Evolutionary conservation across 1,284 basidiomycete genomes (phyloP).

Genomic region (Heliocybe sulcata): DNA sequence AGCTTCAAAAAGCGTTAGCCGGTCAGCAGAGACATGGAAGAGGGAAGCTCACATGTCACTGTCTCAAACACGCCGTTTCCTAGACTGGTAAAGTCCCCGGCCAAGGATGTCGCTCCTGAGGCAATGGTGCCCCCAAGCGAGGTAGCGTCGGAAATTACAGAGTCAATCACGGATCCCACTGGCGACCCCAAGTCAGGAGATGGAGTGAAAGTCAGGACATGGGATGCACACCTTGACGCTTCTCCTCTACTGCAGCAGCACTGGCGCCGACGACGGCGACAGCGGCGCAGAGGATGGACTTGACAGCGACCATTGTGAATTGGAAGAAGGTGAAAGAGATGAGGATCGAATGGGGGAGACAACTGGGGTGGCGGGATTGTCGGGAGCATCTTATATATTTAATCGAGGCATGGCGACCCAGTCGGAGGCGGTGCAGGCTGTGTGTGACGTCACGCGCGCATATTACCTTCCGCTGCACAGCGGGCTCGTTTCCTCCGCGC

Average conservation of each 20-base stretch:
- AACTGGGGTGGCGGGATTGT: neutral
- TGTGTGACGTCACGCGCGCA: neutral
- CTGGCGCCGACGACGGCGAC: neutral
- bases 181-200: conserved; percentile 4
- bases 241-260: neutral
- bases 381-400: neutral
- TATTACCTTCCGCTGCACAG: neutral
- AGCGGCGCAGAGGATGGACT: neutral
- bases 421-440: neutral
- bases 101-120: conserved; percentile 14
- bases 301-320: neutral
- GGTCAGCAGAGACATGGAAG: neutral
- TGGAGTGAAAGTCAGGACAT: neutral
- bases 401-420: neutral
- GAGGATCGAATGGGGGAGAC: neutral
- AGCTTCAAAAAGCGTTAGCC: conserved; percentile 25
- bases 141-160: conserved; percentile 6
- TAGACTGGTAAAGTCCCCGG: conserved; percentile 25
- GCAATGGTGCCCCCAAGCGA: conserved; percentile 4
- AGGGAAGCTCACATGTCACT: conserved; percentile 38
- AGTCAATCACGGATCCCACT: conserved; percentile 15
- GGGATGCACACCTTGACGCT: neutral
- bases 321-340: neutral
- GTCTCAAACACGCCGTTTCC: conserved; percentile 29
- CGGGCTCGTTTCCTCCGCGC: neutral